Base-by-base conservation (phyloP, 2,329 filamentous ascomycete genomes). In the Verruconis gallopava region DNA sequence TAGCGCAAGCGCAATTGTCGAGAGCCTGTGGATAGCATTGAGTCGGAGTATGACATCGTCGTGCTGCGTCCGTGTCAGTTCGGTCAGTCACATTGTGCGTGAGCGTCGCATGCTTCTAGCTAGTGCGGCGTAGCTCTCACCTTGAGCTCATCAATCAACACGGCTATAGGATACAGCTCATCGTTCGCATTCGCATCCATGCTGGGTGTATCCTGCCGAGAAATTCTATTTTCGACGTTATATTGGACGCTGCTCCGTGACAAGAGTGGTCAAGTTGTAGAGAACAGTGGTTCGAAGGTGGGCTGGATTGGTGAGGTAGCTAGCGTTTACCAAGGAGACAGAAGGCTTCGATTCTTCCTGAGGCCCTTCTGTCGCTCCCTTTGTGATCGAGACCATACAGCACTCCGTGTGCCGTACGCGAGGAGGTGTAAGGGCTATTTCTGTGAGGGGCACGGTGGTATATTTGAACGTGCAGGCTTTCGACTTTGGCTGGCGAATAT, bases 81-180 rank as follows among this genome's bases (percentile, higher is more conserved):
- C 9, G 6, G 25, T 30, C 9, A 9, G 9, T 30, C 25, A 30
- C 25, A 32, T 11, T 11, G 25, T 13, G 25, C 25, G 25, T 13
- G 25, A 32, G 25, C 11, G 11, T n/a, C n/a, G n/a, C n/a, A n/a
- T n/a, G n/a, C n/a, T n/a, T n/a, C 9, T 37, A 37, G 34, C 9
- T 12, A 30, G 13, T 9, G 37, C 13, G 20, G 15, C 12, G 11
- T 9, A 9, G 37, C 17, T 37, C 15, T 12, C 20, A 94, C 88
- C 85, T 95, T 98, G 59, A 98, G 75, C 77, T 98, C 91, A 66
- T 98, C 91, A 67, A 98, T 98, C 67, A 98, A 80, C 54, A 98
- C 91, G 60, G 93, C 91, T 72, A 98, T 98, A 63, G 91, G 91
- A 67, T 96, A 98, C 59, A 98, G 86, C 79, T 96, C 93, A 69